Evolutionary conservation across 2,329 filamentous ascomycete genomes (phyloP).

Genomic region (Aspergillus uvarum): DNA sequence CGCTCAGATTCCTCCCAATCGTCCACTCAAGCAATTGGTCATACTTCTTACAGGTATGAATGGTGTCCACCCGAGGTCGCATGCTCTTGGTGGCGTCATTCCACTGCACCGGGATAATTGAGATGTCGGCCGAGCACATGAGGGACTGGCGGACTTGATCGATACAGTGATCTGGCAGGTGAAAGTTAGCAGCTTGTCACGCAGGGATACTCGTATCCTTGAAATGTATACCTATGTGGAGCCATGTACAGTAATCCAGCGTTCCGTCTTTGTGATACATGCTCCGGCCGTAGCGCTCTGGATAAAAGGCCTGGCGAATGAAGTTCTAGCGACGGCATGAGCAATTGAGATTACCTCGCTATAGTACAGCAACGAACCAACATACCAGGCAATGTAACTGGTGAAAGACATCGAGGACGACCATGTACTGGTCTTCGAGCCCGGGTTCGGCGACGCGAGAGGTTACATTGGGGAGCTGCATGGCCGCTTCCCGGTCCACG

Average conservation of each 20-base stretch:
- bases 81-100: neutral
- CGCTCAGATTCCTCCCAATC: neutral
- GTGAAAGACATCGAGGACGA: neutral
- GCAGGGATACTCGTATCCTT: neutral
- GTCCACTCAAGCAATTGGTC: neutral
- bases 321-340: too few relatives aligned
- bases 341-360: too few relatives aligned
- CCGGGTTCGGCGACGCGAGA: neutral
- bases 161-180: neutral
- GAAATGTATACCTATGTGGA: neutral
- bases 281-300: neutral
- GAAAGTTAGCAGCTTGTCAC: too few relatives aligned
- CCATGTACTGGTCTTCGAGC: neutral
- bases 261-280: neutral
- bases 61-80: neutral
- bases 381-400: neutral
- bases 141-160: neutral
- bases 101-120: neutral
- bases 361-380: neutral
- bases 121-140: neutral
- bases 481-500: neutral
- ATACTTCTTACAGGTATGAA: neutral
- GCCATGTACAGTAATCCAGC: neutral
- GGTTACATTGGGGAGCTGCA: neutral
- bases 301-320: neutral